phyloP scores from a whole-genome alignment of 169 alveolate species.

The Neospora caninum region DNA sequence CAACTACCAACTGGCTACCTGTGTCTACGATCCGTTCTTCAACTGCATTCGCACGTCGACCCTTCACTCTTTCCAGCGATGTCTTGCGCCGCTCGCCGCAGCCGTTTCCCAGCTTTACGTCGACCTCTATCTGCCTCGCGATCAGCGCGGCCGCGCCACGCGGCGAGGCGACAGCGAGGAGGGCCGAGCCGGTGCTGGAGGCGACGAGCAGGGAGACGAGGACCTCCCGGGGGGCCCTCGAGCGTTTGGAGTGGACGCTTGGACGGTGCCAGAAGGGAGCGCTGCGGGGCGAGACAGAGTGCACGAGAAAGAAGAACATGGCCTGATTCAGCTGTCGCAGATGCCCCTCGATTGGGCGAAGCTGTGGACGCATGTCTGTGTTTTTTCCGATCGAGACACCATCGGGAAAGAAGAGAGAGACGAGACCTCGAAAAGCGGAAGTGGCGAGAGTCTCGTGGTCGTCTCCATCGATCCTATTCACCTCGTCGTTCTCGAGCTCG shows the following conservation, averaged over 20 bases:
- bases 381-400: not conserved
- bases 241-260: not conserved
- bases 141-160: too few species aligned
- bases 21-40: conserved; percentile 1
- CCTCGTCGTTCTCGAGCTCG: conserved; percentile 10
- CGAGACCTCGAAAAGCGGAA: not conserved
- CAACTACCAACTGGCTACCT: not conserved
- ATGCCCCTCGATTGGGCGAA: conserved; percentile 38
- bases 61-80: not conserved
- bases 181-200: not conserved
- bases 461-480: conserved; percentile 13
- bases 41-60: not conserved
- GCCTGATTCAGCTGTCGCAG: not conserved
- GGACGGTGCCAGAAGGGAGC: not conserved
- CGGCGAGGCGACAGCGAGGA: not conserved
- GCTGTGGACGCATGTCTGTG: conserved; percentile 33
- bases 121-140: not conserved
- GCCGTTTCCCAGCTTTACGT: not conserved
- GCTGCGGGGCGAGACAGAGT: not conserved
- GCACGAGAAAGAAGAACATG: not conserved
- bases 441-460: not conserved
- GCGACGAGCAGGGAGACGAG: not conserved
- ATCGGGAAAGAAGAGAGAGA: not conserved
- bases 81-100: conserved; percentile 11
- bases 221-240: not conserved